Evolutionary conservation across 2,329 filamentous ascomycete species (phyloP).

Genomic region (Laburnicola sp.): DNA sequence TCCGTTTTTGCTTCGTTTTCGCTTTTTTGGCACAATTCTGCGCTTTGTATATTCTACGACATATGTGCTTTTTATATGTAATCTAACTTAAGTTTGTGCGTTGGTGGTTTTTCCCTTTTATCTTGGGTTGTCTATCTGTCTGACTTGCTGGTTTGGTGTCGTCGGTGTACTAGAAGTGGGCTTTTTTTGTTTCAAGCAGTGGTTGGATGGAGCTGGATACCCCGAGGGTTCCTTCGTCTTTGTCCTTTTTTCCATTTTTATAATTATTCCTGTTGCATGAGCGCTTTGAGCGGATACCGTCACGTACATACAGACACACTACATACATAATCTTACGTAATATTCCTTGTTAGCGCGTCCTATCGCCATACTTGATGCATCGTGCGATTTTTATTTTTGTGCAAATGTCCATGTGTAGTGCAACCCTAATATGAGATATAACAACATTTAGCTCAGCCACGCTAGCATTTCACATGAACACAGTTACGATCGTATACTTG

Average conservation of each 20-base stretch:
- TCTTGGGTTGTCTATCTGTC: too few relatives aligned
- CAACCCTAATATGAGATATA: too few relatives aligned
- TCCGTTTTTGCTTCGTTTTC: neutral
- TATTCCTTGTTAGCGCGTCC: neutral
- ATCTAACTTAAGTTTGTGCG: too few relatives aligned
- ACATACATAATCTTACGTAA: constrained; percentile 6
- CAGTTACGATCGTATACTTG: too few relatives aligned
- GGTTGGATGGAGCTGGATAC: constrained; percentile 28
- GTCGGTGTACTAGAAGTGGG: neutral
- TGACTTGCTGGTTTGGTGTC: too few relatives aligned
- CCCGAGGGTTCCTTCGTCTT: constrained; percentile 15
- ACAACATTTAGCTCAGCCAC: too few relatives aligned
- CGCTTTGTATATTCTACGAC: constrained; percentile 4
- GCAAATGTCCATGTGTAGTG: too few relatives aligned
- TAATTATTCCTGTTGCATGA: neutral
- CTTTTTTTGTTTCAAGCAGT: neutral
- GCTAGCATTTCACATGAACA: too few relatives aligned
- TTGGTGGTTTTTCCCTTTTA: too few relatives aligned
- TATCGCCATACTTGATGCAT: too few relatives aligned
- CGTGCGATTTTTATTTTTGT: too few relatives aligned
- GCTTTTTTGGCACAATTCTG: neutral
- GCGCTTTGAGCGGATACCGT: neutral
- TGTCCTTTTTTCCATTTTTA: constrained; percentile 4
- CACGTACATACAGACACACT: neutral
- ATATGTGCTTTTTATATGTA: too few relatives aligned